Base-by-base conservation (phyloP, 2,329 filamentous ascomycete genomes). In the Microsporum canis region DNA sequence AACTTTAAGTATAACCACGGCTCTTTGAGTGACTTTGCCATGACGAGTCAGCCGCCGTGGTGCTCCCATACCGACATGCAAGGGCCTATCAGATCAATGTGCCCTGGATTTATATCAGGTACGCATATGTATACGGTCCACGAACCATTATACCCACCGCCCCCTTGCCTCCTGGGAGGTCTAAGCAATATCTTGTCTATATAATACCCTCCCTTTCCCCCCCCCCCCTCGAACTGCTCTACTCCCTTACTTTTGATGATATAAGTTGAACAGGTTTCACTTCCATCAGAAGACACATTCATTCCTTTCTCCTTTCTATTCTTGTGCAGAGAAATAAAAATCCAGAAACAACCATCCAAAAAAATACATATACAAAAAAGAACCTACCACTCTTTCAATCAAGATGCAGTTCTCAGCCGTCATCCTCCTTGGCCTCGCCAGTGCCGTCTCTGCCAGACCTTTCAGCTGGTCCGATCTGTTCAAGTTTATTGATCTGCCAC, bases 401-500 rank as follows among this genome's bases (percentile, higher is more conserved):
- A 63, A 43, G 59, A 63, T 63, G 61, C 57, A 63, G 33, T 33
- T 61, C 59, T 58, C 57, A 59, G 41, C 61, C 36, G 34, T 57
- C 59, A 36, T 61, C 8, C 39, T 59, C 39, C 55, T 59, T 56
- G 59, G 41, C 59, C 59, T 63, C 27, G 59, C 59, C 33, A 41
- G 47, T 33, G 29, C 34, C 10, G 61, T 39, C 27, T 41, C 51
- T 33, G 61, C 59, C 17, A 33, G 36, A 38, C 61, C 60, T 33
- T 53, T 57, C 43, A 56, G 53, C 3, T 53, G 27, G 27, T 14
- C 41, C 17, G 41, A 36, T n/a, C 6, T 53, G 49, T 53, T 53
- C 49, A 33, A 33, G 6, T 27, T 51, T 34, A 29, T 2, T 27
- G 23, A 5, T n/a, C 1, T 51, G 36, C 45, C 47, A 23, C 14